These are phyloP conservation scores for Pouteria glomerata DNA, from an alignment of 148 eudicot genomes.

Conservation along the genomic window DNA sequence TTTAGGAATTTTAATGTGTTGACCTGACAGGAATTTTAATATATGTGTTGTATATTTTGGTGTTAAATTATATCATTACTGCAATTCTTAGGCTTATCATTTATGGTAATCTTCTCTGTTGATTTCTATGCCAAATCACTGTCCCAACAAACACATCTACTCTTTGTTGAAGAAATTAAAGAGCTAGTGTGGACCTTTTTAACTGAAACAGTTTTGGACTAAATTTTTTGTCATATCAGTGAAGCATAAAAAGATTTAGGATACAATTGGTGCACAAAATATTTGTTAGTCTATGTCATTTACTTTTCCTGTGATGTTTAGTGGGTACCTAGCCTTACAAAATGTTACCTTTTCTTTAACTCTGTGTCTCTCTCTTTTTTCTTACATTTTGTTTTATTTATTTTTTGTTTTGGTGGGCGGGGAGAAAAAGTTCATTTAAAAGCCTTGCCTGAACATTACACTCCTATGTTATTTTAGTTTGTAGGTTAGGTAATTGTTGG, in stretches of 20 bases:
- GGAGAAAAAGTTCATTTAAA: not conserved
- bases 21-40: not conserved
- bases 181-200: no score
- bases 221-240: not conserved
- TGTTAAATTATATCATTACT: no score
- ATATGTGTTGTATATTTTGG: not conserved
- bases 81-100: not conserved
- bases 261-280: not conserved
- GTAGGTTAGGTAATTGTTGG: not conserved
- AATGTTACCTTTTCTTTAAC: not conserved
- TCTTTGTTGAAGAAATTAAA: not conserved
- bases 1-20: no score
- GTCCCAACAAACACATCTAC: not conserved
- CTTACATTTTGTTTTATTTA: not conserved
- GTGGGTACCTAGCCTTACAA: not conserved
- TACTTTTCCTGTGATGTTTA: not conserved
- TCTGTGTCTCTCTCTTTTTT: not conserved
- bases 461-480: not conserved
- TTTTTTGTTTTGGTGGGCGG: no score
- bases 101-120: not conserved
- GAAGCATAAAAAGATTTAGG: not conserved
- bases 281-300: not conserved
- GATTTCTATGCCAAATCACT: not conserved
- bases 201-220: not conserved
- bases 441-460: no score